Evolutionary conservation across 2,329 filamentous ascomycete genomes (phyloP).

Genomic region (Gnomoniopsis sp.): DNA sequence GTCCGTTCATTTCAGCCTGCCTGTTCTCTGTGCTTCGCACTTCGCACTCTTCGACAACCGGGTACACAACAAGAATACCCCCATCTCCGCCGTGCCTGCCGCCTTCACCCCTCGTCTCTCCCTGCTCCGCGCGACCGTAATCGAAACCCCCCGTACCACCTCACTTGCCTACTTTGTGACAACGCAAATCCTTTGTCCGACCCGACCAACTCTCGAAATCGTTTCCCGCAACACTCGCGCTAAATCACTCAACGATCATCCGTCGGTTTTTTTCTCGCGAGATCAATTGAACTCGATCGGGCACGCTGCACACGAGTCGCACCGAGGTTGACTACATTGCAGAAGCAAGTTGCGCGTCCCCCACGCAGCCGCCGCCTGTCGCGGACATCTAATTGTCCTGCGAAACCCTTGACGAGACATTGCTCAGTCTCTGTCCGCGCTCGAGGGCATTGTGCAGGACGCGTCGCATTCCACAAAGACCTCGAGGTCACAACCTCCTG

Average conservation of each 20-base stretch:
- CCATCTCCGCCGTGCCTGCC: neutral
- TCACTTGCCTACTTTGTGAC: neutral
- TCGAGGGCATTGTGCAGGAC: constrained; percentile 9
- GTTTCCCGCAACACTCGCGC: neutral
- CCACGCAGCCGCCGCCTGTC: constrained; percentile 1
- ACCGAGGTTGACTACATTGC: neutral
- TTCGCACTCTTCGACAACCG: too few species aligned
- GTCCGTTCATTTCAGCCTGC: neutral
- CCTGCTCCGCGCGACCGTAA: constrained; percentile 2
- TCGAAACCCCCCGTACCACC: constrained; percentile 3
- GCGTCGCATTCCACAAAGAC: constrained; percentile 10
- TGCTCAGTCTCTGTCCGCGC: constrained; percentile 11
- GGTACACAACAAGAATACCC: neutral
- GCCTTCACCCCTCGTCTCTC: neutral
- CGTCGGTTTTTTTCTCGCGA: neutral
- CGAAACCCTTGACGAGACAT: constrained; percentile 18
- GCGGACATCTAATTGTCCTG: constrained; percentile 10
- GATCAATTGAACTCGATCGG: neutral
- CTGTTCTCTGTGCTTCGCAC: neutral
- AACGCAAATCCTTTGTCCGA: constrained; percentile 2
- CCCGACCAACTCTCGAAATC: constrained; percentile 3
- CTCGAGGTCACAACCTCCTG: constrained; percentile 10
- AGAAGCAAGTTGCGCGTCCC: neutral
- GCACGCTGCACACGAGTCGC: neutral
- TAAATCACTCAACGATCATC: neutral